Percentiles rank a stretch among this genome's conserved stretches.
These are phyloP conservation scores for Platanus orientalis DNA, from an alignment of 164 flowering plant species.

Conservation along the genomic window DNA sequence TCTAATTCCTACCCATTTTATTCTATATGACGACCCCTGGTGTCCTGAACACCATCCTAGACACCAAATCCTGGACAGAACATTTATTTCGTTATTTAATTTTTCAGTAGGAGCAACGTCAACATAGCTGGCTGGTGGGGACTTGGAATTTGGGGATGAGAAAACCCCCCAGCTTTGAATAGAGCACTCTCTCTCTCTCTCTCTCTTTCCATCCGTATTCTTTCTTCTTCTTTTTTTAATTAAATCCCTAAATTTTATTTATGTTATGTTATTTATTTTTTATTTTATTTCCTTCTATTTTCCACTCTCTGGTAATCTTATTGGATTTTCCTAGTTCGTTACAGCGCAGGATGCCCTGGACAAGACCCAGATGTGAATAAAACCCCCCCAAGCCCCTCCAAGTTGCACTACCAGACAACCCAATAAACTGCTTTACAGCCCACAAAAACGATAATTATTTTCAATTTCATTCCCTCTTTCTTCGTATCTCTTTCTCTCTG, in stretches of 20 bases:
- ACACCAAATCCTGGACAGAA: too few species aligned
- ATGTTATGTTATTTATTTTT: neutral
- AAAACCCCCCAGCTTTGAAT: slow-evolving; percentile 30
- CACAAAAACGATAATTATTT: slow-evolving; percentile 16
- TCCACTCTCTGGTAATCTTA: neutral
- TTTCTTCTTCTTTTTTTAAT: neutral
- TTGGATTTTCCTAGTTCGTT: slow-evolving; percentile 7
- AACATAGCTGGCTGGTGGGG: slow-evolving; percentile 46
- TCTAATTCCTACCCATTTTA: too few species aligned
- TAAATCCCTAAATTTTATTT: neutral
- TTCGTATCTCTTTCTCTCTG: slow-evolving; percentile 5
- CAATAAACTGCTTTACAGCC: slow-evolving; percentile 45
- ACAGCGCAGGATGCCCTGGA: slow-evolving; percentile 34
- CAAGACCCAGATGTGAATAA: slow-evolving; percentile 9
- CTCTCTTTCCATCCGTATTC: slow-evolving; percentile 1
- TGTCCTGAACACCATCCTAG: too few species aligned
- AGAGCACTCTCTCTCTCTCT: slow-evolving; percentile 8
- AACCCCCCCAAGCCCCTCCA: neutral
- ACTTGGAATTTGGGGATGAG: slow-evolving; percentile 8
- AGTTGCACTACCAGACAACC: slow-evolving; percentile 44
- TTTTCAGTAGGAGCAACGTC: slow-evolving; percentile 30
- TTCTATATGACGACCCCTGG: too few species aligned
- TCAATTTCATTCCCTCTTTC: slow-evolving; percentile 6
- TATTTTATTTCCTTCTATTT: neutral
- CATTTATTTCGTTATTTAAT: too few species aligned